Evolutionary conservation across 192 early-diverging fungal species (phyloP).

Genomic region (Coemansia sp.): DNA sequence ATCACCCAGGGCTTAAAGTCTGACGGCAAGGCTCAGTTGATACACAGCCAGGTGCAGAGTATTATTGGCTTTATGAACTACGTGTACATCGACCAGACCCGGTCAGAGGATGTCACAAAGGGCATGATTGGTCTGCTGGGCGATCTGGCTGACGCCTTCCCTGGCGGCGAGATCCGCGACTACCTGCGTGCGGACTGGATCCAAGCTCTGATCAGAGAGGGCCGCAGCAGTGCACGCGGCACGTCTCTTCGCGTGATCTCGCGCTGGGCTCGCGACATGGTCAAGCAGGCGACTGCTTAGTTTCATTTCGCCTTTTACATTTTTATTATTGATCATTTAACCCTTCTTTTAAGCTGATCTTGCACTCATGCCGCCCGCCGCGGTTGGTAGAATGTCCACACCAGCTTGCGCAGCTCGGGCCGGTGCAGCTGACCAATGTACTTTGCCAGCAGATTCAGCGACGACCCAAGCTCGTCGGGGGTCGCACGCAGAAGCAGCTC

Average conservation of each 20-base stretch:
- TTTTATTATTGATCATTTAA: slow-evolving; percentile 1
- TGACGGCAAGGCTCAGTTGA: slow-evolving; percentile 63
- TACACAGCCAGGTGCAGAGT: slow-evolving; percentile 62
- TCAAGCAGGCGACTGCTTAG: slow-evolving; percentile 49
- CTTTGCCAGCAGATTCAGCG: slow-evolving; percentile 37
- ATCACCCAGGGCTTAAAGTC: slow-evolving; percentile 90
- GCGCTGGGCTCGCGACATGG: slow-evolving; percentile 54
- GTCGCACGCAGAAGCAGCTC: slow-evolving; percentile 34
- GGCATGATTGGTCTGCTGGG: slow-evolving; percentile 88
- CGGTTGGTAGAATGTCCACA: slow-evolving; percentile 37
- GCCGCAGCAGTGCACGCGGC: slow-evolving; percentile 60
- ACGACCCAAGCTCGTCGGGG: slow-evolving; percentile 21
- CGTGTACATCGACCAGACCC: slow-evolving; percentile 63
- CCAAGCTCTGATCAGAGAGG: slow-evolving; percentile 70
- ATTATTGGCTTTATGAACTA: slow-evolving; percentile 80
- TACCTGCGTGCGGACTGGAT: slow-evolving; percentile 78
- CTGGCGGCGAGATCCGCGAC: slow-evolving; percentile 66
- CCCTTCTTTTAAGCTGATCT: background rate
- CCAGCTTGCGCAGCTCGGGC: slow-evolving; percentile 41
- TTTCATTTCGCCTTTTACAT: background rate
- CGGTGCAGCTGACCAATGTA: slow-evolving; percentile 34
- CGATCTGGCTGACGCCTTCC: slow-evolving; percentile 91
- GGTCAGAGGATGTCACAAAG: slow-evolving; percentile 67
- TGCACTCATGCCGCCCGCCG: slow-evolving; percentile 5
- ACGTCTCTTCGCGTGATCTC: slow-evolving; percentile 38